phyloP scores from a whole-genome alignment of 2,329 filamentous ascomycete species.

The Penicillium sp. region DNA sequence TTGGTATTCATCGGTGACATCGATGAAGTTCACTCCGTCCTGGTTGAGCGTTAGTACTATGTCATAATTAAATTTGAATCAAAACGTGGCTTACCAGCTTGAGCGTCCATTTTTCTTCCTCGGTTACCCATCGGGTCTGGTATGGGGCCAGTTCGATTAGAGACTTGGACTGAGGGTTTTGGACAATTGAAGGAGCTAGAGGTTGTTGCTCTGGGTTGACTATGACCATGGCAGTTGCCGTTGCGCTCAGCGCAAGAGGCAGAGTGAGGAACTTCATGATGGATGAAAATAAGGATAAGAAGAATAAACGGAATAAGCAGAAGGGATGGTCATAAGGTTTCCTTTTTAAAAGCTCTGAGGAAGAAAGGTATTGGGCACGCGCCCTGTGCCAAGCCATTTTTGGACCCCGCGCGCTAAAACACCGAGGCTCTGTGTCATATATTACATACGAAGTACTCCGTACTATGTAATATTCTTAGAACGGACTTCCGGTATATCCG shows the following conservation, averaged over 20 bases:
- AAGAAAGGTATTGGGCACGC: conserved; percentile 16
- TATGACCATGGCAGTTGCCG: conserved; percentile 35
- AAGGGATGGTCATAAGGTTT: not conserved
- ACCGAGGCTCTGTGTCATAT: conserved; percentile 8
- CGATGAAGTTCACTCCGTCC: conserved; percentile 88
- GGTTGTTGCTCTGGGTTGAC: conserved; percentile 35
- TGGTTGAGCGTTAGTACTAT: conserved; percentile 37
- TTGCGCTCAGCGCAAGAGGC: conserved; percentile 38
- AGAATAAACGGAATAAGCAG: not conserved
- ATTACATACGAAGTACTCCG: no score
- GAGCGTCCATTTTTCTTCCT: conserved; percentile 92
- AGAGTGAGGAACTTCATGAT: conserved; percentile 41
- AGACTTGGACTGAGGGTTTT: conserved; percentile 50
- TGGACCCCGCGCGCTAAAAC: conserved; percentile 23
- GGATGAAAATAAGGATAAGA: not conserved
- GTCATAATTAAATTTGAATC: not conserved
- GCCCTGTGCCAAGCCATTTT: conserved; percentile 25
- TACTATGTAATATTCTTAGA: not conserved
- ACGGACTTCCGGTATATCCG: not conserved
- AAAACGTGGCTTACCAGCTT: conserved; percentile 62
- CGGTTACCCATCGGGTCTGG: conserved; percentile 81
- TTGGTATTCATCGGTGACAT: conserved; percentile 72
- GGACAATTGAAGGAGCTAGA: conserved; percentile 26
- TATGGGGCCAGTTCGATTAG: conserved; percentile 84
- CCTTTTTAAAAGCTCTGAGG: conserved; percentile 15